Evolutionary conservation across 1,139 yeast genomes (phyloP), one percentile per base, ranked within the genome.

Genomic region (Candida buenavistaensis): DNA sequence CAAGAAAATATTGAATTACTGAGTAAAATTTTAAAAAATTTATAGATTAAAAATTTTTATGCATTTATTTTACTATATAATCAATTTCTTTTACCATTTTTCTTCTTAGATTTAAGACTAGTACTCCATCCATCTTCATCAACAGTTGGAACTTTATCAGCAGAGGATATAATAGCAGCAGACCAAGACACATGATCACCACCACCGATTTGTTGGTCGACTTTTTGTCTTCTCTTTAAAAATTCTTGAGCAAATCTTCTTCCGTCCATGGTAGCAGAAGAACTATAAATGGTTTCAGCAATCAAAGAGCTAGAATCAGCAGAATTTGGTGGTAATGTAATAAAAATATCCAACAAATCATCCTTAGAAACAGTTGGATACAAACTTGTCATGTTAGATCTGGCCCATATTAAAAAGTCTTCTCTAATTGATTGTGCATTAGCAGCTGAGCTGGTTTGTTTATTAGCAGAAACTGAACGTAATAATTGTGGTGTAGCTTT

Each of bases 231-330:
- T 55, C 85, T 80, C 62, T 83, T 85, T 57, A 84, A 68, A 57
- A 92, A 92, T 54, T 92, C 98, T 40, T 76, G 79, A 1, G 97
- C 95, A 67, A 90, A 92, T 45, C 96, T 75, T 55, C 96, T 80
- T 14, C 97, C 98, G 56, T 92, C 97, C 87, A 92, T 82, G 2
- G 94, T 84, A 2, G 94, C 78, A 19, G 96, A 86, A 46, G 92
- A 86, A 32, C 94, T 80, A 62, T 89, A 90, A 42, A 92, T 81
- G 10, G 97, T 87, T 56, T 92, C 98, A 3, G 96, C 82, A 54
- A 92, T 89, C 54, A 92, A 86, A 55, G 83, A 95, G 32, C 75
- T 70, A 1, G 95, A 80, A 48, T 89, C 96, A 5, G 70, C 50
- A 30, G 79, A 78, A 26, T 54, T 57, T 12, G 78, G 63, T 24